A percentile compares a stretch with the other conserved stretches of the same genome.
Conservation (phyloP, 2,329 filamentous ascomycete species). For the Emergomyces pasteurianus region DNA sequence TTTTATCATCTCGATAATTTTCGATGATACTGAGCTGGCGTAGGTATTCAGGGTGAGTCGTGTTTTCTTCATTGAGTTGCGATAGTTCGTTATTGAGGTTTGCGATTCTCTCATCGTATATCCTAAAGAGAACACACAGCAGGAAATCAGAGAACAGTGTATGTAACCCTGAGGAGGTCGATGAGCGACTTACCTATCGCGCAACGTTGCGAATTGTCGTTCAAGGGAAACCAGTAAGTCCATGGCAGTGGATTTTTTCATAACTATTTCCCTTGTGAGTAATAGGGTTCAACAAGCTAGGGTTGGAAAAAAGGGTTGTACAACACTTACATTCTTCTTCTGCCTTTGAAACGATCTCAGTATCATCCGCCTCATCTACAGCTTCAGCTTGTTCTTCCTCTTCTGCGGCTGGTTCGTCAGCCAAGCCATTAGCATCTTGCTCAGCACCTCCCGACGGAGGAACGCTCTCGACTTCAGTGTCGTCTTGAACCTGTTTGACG, state of each 20-base stretch:
- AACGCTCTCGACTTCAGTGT: conserved; percentile 18
- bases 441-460: conserved; percentile 22
- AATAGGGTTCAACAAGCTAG: neutral
- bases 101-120: conserved; percentile 79
- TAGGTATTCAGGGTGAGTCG: conserved; percentile 79
- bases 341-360: conserved; percentile 34
- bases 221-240: conserved; percentile 72
- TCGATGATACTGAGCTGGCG: conserved; percentile 83
- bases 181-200: conserved; percentile 43
- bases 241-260: conserved; percentile 67
- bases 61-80: conserved; percentile 45
- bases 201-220: conserved; percentile 74
- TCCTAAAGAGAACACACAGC: conserved; percentile 37
- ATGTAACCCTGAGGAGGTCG: neutral
- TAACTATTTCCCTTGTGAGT: conserved; percentile 42
- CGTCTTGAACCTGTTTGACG: conserved; percentile 26
- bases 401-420: conserved; percentile 37
- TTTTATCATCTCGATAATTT: conserved; percentile 66
- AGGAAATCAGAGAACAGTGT: neutral
- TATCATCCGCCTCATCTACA: conserved; percentile 34
- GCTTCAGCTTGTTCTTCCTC: conserved; percentile 38
- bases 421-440: conserved; percentile 31
- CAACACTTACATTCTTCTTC: conserved; percentile 40
- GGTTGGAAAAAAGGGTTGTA: neutral
- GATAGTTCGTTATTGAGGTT: conserved; percentile 60